A percentile compares a stretch with the other conserved stretches of the same genome.
phyloP scores from a whole-genome alignment of 345 rosid genomes.

The Dipteronia sinensis region DNA sequence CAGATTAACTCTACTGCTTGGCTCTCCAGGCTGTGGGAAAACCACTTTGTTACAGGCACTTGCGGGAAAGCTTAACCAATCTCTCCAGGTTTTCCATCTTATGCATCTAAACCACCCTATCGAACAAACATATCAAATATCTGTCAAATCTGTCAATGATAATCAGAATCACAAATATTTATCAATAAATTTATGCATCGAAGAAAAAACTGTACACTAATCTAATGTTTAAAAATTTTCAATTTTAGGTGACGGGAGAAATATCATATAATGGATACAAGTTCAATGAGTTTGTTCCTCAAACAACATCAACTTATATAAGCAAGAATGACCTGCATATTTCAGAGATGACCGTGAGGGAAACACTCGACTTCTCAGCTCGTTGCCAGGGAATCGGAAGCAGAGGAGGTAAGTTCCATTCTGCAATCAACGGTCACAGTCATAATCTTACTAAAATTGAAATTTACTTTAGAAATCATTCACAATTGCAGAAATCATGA shows the following conservation, averaged over 20 bases:
- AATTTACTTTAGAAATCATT: neutral
- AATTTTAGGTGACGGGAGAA: conserved; percentile 34
- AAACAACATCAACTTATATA: conserved; percentile 57
- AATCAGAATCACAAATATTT: too few species aligned
- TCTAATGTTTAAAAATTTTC: neutral
- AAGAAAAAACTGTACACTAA: too few species aligned
- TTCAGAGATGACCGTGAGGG: conserved; percentile 64
- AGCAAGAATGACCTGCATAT: conserved; percentile 63
- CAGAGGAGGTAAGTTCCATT: conserved; percentile 41
- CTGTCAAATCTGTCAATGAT: neutral
- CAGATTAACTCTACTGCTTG: conserved; percentile 53
- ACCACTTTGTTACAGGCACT: conserved; percentile 50
- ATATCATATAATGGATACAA: conserved; percentile 37
- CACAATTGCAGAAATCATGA: conserved; percentile 30
- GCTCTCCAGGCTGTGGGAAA: conserved; percentile 59
- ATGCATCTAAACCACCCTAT: neutral
- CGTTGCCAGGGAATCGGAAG: conserved; percentile 60
- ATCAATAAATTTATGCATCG: too few species aligned
- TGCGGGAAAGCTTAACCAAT: conserved; percentile 39
- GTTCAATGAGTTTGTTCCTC: conserved; percentile 59
- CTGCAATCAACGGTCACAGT: neutral
- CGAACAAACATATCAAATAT: neutral
- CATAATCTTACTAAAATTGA: conserved; percentile 15
- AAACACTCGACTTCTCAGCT: conserved; percentile 61
- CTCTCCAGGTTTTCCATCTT: conserved; percentile 41